Conservation (phyloP, 164 flowering plant species). For the Vitis riparia region DNA sequence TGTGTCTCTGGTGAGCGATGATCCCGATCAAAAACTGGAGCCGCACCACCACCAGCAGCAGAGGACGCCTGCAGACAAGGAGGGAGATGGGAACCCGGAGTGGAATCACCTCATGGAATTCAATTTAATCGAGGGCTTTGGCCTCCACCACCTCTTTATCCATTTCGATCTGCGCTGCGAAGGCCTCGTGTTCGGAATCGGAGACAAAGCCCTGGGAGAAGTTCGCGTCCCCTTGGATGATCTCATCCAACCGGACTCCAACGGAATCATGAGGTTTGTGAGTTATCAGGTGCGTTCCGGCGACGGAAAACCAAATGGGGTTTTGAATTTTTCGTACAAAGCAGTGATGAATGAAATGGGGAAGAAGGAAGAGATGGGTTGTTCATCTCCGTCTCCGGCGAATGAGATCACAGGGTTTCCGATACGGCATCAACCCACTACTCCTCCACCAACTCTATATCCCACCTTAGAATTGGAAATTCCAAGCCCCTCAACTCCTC, state of each 20-base stretch:
- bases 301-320: conserved; percentile 54
- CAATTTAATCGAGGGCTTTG: conserved; percentile 19
- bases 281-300: conserved; percentile 44
- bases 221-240: conserved; percentile 50
- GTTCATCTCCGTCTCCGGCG: not conserved
- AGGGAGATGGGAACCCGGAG: conserved; percentile 51
- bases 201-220: conserved; percentile 44
- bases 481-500: not conserved
- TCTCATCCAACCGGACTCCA: conserved; percentile 23
- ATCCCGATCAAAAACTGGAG: conserved; percentile 11
- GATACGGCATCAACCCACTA: not conserved
- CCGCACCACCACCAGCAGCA: conserved; percentile 28
- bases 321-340: conserved; percentile 49
- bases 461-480: not conserved
- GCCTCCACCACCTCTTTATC: conserved; percentile 26
- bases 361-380: not conserved
- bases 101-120: conserved; percentile 57
- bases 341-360: conserved; percentile 8
- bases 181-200: conserved; percentile 36
- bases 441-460: not conserved
- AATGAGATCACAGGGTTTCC: conserved; percentile 13
- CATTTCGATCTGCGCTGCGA: conserved; percentile 35
- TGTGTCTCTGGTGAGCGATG: conserved; percentile 32
- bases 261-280: conserved; percentile 34
- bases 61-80: conserved; percentile 42